phyloP scores from a whole-genome alignment of 768 basidiomycete species.

The Pluteus cervinus region DNA sequence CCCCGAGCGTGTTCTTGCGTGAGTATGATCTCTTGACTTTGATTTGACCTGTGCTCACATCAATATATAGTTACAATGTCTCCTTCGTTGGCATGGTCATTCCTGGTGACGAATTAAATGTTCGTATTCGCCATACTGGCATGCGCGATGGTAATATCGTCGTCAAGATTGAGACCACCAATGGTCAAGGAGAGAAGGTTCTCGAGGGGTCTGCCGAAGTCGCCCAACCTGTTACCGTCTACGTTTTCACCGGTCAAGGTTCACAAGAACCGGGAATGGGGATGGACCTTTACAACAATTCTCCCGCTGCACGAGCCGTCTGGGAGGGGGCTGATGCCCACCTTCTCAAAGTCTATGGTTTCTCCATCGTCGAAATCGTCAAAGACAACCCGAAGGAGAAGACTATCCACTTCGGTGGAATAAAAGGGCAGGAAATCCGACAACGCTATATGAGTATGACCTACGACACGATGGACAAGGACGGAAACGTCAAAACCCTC shows the following conservation, averaged over 20 bases:
- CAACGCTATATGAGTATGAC: slow-evolving; percentile 99
- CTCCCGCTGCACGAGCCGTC: slow-evolving; percentile 90
- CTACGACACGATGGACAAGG: slow-evolving; percentile 95
- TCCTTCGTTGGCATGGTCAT: slow-evolving; percentile 97
- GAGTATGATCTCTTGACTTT: slow-evolving; percentile 26
- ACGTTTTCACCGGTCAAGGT: slow-evolving; percentile 98
- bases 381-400: slow-evolving; percentile 98
- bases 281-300: slow-evolving; percentile 93
- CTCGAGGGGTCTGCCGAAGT: slow-evolving; percentile 91
- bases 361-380: slow-evolving; percentile 98
- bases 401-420: slow-evolving; percentile 98
- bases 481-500: slow-evolving; percentile 91
- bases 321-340: slow-evolving; percentile 97
- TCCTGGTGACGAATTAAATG: slow-evolving; percentile 80
- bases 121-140: slow-evolving; percentile 83
- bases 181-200: slow-evolving; percentile 85
- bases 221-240: slow-evolving; percentile 85
- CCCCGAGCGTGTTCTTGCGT: slow-evolving; percentile 87
- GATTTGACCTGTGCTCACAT: slow-evolving; percentile 4
- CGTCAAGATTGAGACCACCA: slow-evolving; percentile 81
- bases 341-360: slow-evolving; percentile 91
- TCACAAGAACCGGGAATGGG: slow-evolving; percentile 99
- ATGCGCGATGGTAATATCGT: slow-evolving; percentile 95
- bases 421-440: slow-evolving; percentile 97
- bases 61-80: slow-evolving; percentile 69